A percentile compares a stretch with the other conserved stretches of the same genome.
Evolutionary conservation across 139 green algal species (phyloP).

Genomic region (Micractinium conductrix): DNA sequence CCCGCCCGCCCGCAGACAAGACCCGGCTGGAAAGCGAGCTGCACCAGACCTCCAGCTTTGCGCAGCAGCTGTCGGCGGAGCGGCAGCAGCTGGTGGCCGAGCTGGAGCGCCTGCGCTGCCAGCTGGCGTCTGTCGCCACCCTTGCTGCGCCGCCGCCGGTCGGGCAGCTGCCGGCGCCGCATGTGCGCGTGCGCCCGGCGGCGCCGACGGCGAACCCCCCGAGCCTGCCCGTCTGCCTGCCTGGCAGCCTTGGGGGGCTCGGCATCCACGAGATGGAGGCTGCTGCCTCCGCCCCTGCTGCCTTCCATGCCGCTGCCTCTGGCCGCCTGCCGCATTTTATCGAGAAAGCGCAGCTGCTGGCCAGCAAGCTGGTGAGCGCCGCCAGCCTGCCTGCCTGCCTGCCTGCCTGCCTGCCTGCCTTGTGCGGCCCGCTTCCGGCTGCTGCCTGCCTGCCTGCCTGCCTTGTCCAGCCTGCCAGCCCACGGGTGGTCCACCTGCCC

Average conservation of each 20-base stretch:
- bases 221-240: not conserved
- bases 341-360: constrained; percentile 6
- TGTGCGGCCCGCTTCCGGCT: too few species aligned
- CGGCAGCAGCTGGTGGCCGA: constrained; percentile 9
- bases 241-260: not conserved
- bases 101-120: constrained; percentile 4
- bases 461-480: too few species aligned
- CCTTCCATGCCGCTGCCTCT: not conserved
- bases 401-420: not conserved
- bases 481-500: too few species aligned
- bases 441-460: not conserved
- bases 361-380: not conserved
- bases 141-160: not conserved
- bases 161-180: not conserved
- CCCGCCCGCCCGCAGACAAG: constrained; percentile 5
- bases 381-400: not conserved
- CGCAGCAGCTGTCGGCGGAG: not conserved
- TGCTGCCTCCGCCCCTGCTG: not conserved
- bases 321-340: constrained; percentile 7
- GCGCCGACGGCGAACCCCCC: too few species aligned
- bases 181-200: not conserved
- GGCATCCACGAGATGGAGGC: not conserved
- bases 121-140: not conserved
- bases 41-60: constrained; percentile 1
- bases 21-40: constrained; percentile 3